A percentile compares a stretch with the other conserved stretches of the same genome.
phyloP scores from a whole-genome alignment of 2,329 filamentous ascomycete species.

The Stemphylium vesicarium region DNA sequence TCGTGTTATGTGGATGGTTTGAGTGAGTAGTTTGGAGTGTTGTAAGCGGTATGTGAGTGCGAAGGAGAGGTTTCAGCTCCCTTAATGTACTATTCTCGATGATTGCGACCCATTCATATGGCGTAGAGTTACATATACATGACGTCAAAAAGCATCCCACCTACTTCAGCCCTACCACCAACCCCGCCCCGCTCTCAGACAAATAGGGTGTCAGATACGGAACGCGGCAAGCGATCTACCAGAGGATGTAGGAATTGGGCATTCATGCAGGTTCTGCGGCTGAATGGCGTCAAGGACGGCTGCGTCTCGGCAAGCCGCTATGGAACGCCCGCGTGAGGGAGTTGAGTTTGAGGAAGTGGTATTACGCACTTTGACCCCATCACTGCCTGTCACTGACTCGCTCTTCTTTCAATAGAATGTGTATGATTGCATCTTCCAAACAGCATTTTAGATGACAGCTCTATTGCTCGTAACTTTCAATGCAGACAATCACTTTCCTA shows the following conservation, averaged over 20 bases:
- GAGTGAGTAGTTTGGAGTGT: background rate
- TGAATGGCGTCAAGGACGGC: slow-evolving; percentile 6
- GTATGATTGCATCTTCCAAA: too few species aligned
- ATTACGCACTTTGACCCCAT: too few species aligned
- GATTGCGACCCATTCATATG: slow-evolving; percentile 12
- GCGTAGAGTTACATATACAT: slow-evolving; percentile 22
- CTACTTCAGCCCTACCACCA: slow-evolving; percentile 2
- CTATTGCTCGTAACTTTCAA: too few species aligned
- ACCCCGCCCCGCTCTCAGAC: background rate
- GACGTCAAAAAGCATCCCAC: slow-evolving; percentile 21
- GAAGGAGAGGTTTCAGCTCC: background rate
- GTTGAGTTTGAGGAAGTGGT: too few species aligned
- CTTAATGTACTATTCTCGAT: slow-evolving; percentile 4
- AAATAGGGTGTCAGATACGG: background rate
- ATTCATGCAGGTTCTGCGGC: slow-evolving; percentile 2
- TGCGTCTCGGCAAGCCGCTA: background rate
- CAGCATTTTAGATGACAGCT: too few species aligned
- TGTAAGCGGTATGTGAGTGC: background rate
- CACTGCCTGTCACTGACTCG: too few species aligned
- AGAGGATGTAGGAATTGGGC: background rate
- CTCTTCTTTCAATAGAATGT: too few species aligned
- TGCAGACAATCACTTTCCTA: too few species aligned
- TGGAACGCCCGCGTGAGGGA: background rate
- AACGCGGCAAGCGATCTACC: background rate
- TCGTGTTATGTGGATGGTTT: background rate